Evolutionary conservation across 768 basidiomycete genomes (phyloP), one percentile per base, ranked within the genome.

Genomic region (Leccinum disarticulatum): DNA sequence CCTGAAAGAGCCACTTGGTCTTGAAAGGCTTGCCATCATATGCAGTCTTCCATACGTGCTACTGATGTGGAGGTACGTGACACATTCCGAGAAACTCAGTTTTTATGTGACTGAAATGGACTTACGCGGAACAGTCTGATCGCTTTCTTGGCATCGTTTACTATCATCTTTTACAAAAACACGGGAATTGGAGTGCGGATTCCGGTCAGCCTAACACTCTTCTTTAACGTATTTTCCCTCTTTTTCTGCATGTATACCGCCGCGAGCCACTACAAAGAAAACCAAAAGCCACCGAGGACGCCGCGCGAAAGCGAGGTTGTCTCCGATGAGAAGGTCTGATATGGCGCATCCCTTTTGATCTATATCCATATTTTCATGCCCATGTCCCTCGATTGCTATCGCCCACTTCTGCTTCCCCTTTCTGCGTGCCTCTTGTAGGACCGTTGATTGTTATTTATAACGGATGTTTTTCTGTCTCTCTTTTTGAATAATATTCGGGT

Each of bases 11-110:
- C 52, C 54, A 8, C 61, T 70, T 19, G 76, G 77, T 14, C 61
- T 76, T 3, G 77, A 78, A 52, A 66, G 71, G 13, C 66, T 80
- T 31, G 69, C 79, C 6, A 74, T 79, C 35, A 68, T 76, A 53
- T 80, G 74, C 52, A 76, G 74, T 58, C 70, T 79, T 47, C 78
- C 78, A 6, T 76, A 78, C 35, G 75, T 75, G 36, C 59, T 78
- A 7, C 64, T 79, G 46, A 71, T 79, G 71, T 79, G 76, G 3
- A 33, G 33, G 33, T 33, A 33, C 33, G 33, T 33, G 33, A 33
- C 33, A 11, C 11, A 11, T 51, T 28, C 4, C 17, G 19, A 8
- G 47, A 28, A 5, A 3, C 9, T 13, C 8, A 3, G 47, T 2
- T 13, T 33, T 27, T 46, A 8, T 8, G 36, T 2, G 51, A 28